Conservation (phyloP, 495 filamentous ascomycete genomes). For the Hypoxylon lienhwacheense region DNA sequence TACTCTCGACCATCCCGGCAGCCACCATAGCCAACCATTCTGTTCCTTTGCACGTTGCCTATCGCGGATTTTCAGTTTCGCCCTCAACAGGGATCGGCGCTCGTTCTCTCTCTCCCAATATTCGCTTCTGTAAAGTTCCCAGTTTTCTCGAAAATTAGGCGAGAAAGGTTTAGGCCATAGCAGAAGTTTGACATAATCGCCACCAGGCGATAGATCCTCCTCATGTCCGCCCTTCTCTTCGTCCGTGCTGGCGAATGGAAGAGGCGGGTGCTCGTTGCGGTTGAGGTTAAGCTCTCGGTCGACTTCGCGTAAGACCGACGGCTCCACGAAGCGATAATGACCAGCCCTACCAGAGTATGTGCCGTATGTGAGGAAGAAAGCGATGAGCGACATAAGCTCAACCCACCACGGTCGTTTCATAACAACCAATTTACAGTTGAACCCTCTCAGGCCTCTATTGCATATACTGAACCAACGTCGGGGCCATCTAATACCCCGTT, state of each 20-base stretch:
- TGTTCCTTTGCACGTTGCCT: constrained; percentile 65
- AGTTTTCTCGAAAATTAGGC: constrained; percentile 92
- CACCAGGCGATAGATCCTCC: constrained; percentile 86
- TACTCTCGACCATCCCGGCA: constrained; percentile 52
- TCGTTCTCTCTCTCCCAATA: constrained; percentile 99
- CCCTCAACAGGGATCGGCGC: constrained; percentile 70
- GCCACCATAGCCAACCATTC: constrained; percentile 83
- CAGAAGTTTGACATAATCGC: constrained; percentile 87
- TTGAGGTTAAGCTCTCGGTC: constrained; percentile 50
- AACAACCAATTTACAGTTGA: constrained; percentile 95
- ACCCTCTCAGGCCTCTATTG: constrained; percentile 83
- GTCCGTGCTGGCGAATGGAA: constrained; percentile 47
- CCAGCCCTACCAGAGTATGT: constrained; percentile 64
- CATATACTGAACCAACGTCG: constrained; percentile 84
- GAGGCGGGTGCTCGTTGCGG: constrained; percentile 44
- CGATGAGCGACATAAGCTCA: constrained; percentile 67
- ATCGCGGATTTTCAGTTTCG: constrained; percentile 65
- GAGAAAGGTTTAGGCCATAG: constrained; percentile 94
- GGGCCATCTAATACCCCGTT: constrained; percentile 92
- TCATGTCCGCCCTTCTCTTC: constrained; percentile 63
- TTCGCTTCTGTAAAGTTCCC: constrained; percentile 89
- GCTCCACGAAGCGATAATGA: constrained; percentile 69
- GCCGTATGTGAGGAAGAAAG: constrained; percentile 75
- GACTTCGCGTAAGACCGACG: constrained; percentile 53
- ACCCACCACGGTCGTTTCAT: constrained; percentile 82